Percentiles rank a stretch among this genome's conserved stretches.
Evolutionary conservation across 208 protist genomes (phyloP).

Genomic region (Trypanosoma scelopori): DNA sequence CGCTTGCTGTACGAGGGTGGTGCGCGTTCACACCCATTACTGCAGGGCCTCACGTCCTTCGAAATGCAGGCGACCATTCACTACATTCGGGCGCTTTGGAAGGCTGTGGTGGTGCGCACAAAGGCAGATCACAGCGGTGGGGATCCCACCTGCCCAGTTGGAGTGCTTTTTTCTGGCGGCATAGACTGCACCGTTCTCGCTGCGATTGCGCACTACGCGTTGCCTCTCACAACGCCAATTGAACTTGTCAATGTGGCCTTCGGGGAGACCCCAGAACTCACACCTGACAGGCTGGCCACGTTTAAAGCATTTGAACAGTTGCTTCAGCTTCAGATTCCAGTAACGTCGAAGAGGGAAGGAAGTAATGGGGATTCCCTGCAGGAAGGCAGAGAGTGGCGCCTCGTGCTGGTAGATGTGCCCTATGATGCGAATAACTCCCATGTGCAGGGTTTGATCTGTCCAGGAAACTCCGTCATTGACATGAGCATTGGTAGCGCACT

Average conservation of each 20-base stretch:
- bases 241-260: constrained; percentile 96
- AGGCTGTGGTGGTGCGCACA: constrained; percentile 62
- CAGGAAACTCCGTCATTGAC: constrained; percentile 93
- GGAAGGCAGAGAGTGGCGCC: constrained; percentile 72
- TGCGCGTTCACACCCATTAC: constrained; percentile 15
- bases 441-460: constrained; percentile 74
- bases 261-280: constrained; percentile 67
- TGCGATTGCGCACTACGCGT: constrained; percentile 82
- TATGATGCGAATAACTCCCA: constrained; percentile 31
- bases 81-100: constrained; percentile 75
- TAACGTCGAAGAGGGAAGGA: not conserved
- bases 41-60: constrained; percentile 4
- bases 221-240: constrained; percentile 82
- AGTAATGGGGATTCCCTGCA: not conserved
- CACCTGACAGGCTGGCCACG: constrained; percentile 83
- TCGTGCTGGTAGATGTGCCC: constrained; percentile 90
- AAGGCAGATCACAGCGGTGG: constrained; percentile 50
- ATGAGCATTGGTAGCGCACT: constrained; percentile 95
- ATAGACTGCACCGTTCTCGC: constrained; percentile 94
- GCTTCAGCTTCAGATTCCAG: constrained; percentile 49
- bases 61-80: constrained; percentile 42
- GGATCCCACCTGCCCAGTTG: constrained; percentile 60
- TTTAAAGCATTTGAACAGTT: constrained; percentile 81
- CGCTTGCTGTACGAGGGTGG: constrained; percentile 13
- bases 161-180: constrained; percentile 93